Base-by-base conservation (phyloP, 108 stramenopile genomes). In the Stephanodiscus minutulus region DNA sequence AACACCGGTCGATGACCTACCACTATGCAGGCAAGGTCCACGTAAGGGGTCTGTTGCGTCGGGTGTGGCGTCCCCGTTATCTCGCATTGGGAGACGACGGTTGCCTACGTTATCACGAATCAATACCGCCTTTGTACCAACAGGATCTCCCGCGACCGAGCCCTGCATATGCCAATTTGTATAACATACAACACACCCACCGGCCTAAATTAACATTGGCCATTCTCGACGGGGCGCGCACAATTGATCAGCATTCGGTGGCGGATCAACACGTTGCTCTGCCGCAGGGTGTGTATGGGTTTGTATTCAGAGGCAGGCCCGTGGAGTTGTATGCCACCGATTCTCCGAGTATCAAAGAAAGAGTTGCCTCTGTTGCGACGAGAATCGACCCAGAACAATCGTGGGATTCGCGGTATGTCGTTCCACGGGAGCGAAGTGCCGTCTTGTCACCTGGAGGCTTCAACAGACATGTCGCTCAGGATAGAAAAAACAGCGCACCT, bases 31-130 rank as follows among this genome's bases (percentile, higher is more conserved):
- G 93, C 59, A 82, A 87, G 44, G 91, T 91, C 41, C 88, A 85
- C 36, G 89, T 92, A 48, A 88, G 93, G 20, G 93, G 93, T 3
- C 87, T 90, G 61, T 82, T 90, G 58, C 86, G 90, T 22, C 85
- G 90, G n/a, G 80, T 91, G n/a, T 95, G 93, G 93, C 64, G 93
- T 0, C 91, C 88, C n/a, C 88, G 93, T 28, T 90, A 91, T 64
- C 73, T 95, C 20, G 91, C 91, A 66, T 54, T 95, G 13, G 76
- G 68, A 18, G 89, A 90, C 37, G 84, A 87, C 50, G 93, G 91
- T 2, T 65, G 87, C 35, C 74, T 95, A 12, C 86, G 90, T 9
- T 95, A 95, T 72, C 91, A 92, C 66, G 93, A 95, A 84, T 72
- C 88, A 18, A 35, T 79, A 11, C 73, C 74, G 13, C 64, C 74